Conservation (phyloP, 2,329 filamentous ascomycete species). For the Alternaria brassicae region DNA sequence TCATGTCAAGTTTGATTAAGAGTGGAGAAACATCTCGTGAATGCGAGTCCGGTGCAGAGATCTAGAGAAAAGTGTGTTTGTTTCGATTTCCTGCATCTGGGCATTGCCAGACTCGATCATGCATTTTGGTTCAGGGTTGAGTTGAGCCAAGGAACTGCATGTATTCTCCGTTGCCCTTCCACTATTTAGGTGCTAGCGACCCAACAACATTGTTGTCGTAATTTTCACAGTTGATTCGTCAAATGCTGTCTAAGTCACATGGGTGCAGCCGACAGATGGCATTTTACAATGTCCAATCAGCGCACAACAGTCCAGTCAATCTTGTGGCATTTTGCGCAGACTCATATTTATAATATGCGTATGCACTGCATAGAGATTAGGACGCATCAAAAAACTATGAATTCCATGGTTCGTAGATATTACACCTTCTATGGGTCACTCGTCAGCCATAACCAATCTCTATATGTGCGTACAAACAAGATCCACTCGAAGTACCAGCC, state of each 20-base stretch:
- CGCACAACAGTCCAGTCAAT: neutral
- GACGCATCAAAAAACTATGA: neutral
- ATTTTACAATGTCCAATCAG: neutral
- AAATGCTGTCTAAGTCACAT: neutral
- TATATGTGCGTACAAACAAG: neutral
- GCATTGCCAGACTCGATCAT: neutral
- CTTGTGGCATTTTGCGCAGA: neutral
- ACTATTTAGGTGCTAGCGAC: neutral
- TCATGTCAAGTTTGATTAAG: neutral
- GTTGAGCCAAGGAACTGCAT: neutral
- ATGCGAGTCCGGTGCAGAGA: neutral
- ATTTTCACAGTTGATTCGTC: neutral
- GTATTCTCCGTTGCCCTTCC: neutral
- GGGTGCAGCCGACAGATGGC: neutral
- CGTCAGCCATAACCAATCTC: neutral
- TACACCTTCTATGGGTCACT: neutral
- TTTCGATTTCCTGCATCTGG: neutral
- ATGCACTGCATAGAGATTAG: neutral
- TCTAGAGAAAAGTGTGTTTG: neutral
- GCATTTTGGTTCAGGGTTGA: neutral
- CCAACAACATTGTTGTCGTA: neutral
- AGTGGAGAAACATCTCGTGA: neutral
- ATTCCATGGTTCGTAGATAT: neutral
- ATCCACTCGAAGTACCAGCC: neutral
- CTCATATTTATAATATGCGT: neutral